phyloP scores from a whole-genome alignment of 441 rosid genomes.

The Corymbia calophylla region DNA sequence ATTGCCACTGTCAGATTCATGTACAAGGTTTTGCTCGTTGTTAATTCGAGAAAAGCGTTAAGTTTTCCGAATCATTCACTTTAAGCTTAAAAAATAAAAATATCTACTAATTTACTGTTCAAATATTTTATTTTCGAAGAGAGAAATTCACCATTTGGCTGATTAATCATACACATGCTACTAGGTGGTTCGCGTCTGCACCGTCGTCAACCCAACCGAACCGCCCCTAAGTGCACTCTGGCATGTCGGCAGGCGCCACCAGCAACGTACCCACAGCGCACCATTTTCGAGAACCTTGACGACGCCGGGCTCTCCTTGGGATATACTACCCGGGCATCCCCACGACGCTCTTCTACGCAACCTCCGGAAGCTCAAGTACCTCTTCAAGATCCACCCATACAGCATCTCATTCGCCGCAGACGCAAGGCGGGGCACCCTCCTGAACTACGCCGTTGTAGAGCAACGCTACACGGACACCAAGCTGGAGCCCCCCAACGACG shows the following conservation, averaged over 20 bases:
- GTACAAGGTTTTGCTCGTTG: background rate
- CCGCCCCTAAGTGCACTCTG: background rate
- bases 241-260: background rate
- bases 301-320: background rate
- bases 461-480: no score
- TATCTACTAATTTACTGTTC: background rate
- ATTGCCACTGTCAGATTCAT: background rate
- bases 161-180: background rate
- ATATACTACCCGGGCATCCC: no score
- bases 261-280: background rate
- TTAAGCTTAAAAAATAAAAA: background rate
- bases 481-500: no score
- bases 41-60: background rate
- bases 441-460: no score
- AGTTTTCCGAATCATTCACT: background rate
- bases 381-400: no score
- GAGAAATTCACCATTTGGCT: background rate
- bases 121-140: background rate
- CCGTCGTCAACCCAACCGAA: background rate
- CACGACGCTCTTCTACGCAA: no score
- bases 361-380: no score
- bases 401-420: fast-evolving
- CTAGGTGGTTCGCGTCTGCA: background rate
- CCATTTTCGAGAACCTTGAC: background rate
- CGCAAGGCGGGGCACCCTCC: no score